A percentile compares a stretch with the other conserved stretches of the same genome.
phyloP scores from a whole-genome alignment of 2,329 filamentous ascomycete species.

The Cercospora beticola region DNA sequence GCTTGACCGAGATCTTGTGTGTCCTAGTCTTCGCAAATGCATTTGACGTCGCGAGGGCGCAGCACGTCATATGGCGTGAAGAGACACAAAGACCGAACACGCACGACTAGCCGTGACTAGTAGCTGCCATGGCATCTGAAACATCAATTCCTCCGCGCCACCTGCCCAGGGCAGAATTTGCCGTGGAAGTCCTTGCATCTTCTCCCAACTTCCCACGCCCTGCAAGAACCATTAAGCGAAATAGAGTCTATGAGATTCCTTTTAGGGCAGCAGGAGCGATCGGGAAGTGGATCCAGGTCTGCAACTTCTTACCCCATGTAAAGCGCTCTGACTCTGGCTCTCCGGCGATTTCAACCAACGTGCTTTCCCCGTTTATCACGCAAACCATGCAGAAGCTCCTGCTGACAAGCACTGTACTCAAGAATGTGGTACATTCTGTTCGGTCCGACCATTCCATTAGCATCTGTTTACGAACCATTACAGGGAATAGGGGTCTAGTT shows the following conservation, averaged over 20 bases:
- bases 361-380: conserved; percentile 2
- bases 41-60: not conserved
- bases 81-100: not conserved
- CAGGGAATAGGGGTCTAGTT: not conserved
- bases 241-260: not conserved
- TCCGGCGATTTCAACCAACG: conserved; percentile 1
- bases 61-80: not conserved
- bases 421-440: not conserved
- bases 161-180: not conserved
- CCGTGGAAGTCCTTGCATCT: not conserved
- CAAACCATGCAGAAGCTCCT: not conserved
- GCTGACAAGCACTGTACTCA: not conserved
- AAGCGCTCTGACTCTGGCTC: not conserved
- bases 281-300: not conserved
- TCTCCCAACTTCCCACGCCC: not conserved
- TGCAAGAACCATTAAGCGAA: not conserved
- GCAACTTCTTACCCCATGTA: not conserved
- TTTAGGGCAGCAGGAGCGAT: not conserved
- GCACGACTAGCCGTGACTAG: not conserved
- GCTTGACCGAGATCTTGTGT: not conserved
- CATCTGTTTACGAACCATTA: not conserved
- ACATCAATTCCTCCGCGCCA: not conserved
- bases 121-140: not conserved
- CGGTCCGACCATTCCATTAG: not conserved
- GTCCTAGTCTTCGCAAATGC: not conserved